A percentile compares a stretch with the other conserved stretches of the same genome.
phyloP scores from a whole-genome alignment of 257 asterid genomes.

The Knoxia roxburghii region DNA sequence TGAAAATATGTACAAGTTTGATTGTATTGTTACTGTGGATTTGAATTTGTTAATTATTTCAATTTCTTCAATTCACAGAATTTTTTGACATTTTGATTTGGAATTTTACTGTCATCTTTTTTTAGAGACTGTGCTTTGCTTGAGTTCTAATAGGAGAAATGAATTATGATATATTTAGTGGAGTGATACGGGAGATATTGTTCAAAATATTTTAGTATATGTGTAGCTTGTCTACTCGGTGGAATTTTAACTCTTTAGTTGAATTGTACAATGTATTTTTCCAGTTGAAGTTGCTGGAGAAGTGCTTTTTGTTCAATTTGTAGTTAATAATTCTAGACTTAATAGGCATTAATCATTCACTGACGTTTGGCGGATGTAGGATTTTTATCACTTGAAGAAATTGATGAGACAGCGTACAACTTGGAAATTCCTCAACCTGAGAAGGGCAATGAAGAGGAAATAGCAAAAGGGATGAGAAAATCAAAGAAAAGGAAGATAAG shows the following conservation, averaged over 20 bases:
- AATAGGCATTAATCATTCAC: neutral
- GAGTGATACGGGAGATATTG: neutral
- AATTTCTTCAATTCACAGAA: neutral
- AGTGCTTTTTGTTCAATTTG: neutral
- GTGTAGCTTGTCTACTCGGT: neutral
- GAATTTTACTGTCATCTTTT: neutral
- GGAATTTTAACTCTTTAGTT: neutral
- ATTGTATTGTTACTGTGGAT: neutral
- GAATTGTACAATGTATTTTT: neutral
- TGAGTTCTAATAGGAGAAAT: neutral
- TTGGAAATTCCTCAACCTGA: conserved; percentile 43
- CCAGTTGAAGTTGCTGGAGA: neutral
- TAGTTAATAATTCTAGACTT: neutral
- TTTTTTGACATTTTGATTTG: neutral
- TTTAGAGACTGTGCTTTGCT: neutral
- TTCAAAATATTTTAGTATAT: neutral
- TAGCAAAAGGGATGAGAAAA: conserved; percentile 27
- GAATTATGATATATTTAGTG: neutral
- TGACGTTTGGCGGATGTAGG: conserved; percentile 39
- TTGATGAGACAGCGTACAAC: conserved; percentile 67
- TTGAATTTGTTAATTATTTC: neutral
- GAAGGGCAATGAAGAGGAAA: conserved; percentile 23
- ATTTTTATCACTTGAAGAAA: conserved; percentile 82
- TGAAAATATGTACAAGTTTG: neutral
- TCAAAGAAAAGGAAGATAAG: conserved; percentile 35